Evolutionary conservation across 768 basidiomycete genomes (phyloP), one percentile per base, ranked within the genome.

Genomic region (Tricholoma sp.): DNA sequence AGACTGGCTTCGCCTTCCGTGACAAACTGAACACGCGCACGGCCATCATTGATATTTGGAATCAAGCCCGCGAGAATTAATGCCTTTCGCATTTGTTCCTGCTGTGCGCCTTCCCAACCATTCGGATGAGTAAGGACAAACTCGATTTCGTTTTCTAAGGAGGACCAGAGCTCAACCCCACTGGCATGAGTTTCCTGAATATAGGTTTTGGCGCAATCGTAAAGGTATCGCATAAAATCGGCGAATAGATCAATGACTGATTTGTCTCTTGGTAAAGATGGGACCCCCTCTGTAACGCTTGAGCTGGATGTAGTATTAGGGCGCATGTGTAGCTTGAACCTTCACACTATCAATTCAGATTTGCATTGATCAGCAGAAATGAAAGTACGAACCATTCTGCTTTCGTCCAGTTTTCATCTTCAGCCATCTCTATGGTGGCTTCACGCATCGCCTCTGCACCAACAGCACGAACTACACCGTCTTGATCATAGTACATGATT

Each of bases 1-100:
- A 85, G 64, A 59, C 78, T 80, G 0, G 85, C 85, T 63, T 86
- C 85, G 0, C 84, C 84, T 59, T 86, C 83, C 0, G 83, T 84
- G 18, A 86, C 75, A 36, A 86, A 78, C 7, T 76, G 76, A 2
- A 86, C 59, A 0, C 80, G 77, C 1, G 70, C 65, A 29, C 73
- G 76, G 0, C 74, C 78, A 10, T 65, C 70, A 2, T 63, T 54
- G 0, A 66, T 72, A 50, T 76, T 65, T 0, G 77, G 68, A 6
- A 86, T 66, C 13, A 86, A 72, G 11, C 80, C 77, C 0, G 80
- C 83, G 13, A 65, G 50, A 6, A 79, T 65, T 0, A 80, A 80
- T 0, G 84, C 82, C 12, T 64, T 67, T 3, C 83, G 76, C 70
- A 86, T 80, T 60, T 76, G 67, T 1, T 61, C 68, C 56, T 86